Base-by-base conservation (phyloP, 345 rosid species). In the Pelargonium nanum region DNA sequence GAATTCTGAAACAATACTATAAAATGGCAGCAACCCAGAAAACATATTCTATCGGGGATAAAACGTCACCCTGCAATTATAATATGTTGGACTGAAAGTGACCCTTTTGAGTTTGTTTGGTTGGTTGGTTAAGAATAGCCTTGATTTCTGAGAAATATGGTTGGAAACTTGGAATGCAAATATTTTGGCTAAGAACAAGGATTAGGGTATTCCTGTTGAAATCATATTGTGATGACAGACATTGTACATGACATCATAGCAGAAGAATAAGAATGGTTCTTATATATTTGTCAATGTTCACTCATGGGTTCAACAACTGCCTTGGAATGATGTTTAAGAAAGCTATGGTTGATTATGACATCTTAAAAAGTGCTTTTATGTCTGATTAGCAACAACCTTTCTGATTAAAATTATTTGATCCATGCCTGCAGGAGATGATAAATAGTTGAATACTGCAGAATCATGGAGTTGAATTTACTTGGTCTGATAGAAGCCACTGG, bases 51-150 rank as follows among this genome's bases (percentile, higher is more conserved):
- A 40, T 40, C 15, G 48, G 48, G 16, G 48, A 12, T 40, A 17
- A 40, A 40, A 40, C 16, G 48, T 40, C 48, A 69, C 60, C 68
- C 78, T 57, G 72, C 55, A 19, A 25, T 55, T 28, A 77, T 71
- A 64, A 53, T 72, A 53, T 44, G 57, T 53, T 67, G 68, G 48
- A 40, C 15, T 12, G 48, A 40, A 40, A 40, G 15, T 40, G 48
- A 40, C 48, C 48, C 48, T 40, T 40, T 40, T 40, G 48, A 40
- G 48, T 40, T 17, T 28, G 4, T 28, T 28, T 28, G 32, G 32
- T 28, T 28, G 4, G n/a, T n/a, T n/a, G n/a, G n/a, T n/a, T n/a
- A n/a, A n/a, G n/a, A n/a, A n/a, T n/a, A n/a, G n/a, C n/a, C n/a
- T n/a, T n/a, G n/a, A n/a, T n/a, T n/a, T n/a, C n/a, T n/a, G n/a